A percentile compares a stretch with the other conserved stretches of the same genome.
Evolutionary conservation across 1,284 basidiomycete species (phyloP).

Genomic region (Pseudozyma sp.): DNA sequence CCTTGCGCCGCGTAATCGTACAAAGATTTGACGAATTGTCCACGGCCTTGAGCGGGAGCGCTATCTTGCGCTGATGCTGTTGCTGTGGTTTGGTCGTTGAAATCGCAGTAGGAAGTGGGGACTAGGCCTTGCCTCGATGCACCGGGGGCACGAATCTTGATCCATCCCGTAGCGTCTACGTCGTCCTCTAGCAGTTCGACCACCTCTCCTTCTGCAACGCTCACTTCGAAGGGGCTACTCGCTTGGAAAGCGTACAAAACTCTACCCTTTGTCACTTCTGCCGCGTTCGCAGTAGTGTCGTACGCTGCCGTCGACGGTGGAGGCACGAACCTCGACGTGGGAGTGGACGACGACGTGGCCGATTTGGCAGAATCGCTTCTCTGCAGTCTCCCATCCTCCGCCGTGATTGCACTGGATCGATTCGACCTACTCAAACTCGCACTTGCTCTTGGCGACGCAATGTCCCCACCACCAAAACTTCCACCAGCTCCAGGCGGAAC

Average conservation of each 20-base stretch:
- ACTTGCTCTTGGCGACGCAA: neutral
- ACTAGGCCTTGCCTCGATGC: constrained; percentile 41
- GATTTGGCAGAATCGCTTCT: constrained; percentile 3
- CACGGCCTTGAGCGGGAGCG: constrained; percentile 21
- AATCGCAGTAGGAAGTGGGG: constrained; percentile 51
- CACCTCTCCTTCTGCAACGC: constrained; percentile 45
- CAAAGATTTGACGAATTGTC: constrained; percentile 42
- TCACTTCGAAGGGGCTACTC: constrained; percentile 52
- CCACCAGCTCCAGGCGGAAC: constrained; percentile 9
- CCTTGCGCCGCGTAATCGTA: constrained; percentile 56
- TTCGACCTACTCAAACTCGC: constrained; percentile 9
- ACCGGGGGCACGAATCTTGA: constrained; percentile 35
- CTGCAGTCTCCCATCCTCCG: neutral
- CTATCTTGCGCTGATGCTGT: constrained; percentile 2
- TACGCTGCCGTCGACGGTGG: no score
- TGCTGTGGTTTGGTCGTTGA: neutral
- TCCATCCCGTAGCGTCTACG: constrained; percentile 50
- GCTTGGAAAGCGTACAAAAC: constrained; percentile 52
- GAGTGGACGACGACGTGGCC: constrained; percentile 1
- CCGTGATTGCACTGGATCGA: constrained; percentile 17
- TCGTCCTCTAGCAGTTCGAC: constrained; percentile 54
- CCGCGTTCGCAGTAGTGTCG: neutral
- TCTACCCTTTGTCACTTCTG: constrained; percentile 10
- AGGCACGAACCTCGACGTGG: neutral
- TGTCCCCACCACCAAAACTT: neutral